Percentiles rank a stretch among this genome's conserved stretches.
Conservation (phyloP, 306 rosid genomes). For the Aeschynomene evenia region DNA sequence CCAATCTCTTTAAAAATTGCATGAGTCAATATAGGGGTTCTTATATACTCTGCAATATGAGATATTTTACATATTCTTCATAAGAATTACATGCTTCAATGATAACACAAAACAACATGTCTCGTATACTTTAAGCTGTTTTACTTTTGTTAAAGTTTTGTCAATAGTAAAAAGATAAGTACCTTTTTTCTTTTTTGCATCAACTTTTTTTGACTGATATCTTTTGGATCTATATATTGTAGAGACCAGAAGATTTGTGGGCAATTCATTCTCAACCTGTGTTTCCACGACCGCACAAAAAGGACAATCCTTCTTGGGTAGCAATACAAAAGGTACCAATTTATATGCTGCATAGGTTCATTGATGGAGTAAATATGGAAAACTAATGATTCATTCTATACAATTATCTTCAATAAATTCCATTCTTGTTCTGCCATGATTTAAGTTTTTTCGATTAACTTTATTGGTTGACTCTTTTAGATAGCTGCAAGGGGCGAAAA, state of each 20-base stretch:
- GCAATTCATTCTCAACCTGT: constrained; percentile 80
- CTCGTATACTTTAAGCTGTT: not conserved
- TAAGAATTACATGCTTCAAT: not conserved
- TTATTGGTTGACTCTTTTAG: constrained; percentile 38
- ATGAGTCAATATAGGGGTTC: not conserved
- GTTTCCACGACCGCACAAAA: constrained; percentile 82
- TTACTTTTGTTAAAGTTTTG: not conserved
- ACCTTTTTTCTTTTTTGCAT: not conserved
- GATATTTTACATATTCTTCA: too few species aligned
- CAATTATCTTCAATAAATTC: not conserved
- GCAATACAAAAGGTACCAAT: constrained; percentile 76
- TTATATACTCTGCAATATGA: not conserved
- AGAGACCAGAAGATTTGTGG: constrained; percentile 97
- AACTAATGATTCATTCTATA: not conserved
- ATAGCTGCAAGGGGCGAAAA: constrained; percentile 59
- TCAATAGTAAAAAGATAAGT: constrained; percentile 15
- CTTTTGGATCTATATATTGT: constrained; percentile 30
- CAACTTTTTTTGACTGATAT: not conserved
- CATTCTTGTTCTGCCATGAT: not conserved
- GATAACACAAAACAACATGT: not conserved
- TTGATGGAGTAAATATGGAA: not conserved
- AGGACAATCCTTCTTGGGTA: constrained; percentile 73
- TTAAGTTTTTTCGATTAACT: not conserved
- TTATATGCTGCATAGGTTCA: constrained; percentile 9
- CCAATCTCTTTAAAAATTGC: not conserved